phyloP scores from a whole-genome alignment of 2,329 filamentous ascomycete species.

The Cladosporium sp. region DNA sequence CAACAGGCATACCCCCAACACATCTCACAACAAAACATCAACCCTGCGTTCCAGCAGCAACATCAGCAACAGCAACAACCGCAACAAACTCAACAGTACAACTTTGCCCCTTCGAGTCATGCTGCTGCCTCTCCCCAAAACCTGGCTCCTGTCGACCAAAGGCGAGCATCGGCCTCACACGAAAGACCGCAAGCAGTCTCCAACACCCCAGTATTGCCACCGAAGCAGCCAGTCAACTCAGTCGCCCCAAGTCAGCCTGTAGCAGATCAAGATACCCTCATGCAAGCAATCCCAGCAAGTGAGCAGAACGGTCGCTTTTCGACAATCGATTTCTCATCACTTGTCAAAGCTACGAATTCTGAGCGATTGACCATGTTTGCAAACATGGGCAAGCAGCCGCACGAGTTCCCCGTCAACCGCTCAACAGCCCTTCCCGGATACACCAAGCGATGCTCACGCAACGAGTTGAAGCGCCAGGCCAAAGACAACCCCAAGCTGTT shows the following conservation, averaged over 20 bases:
- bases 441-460: slow-evolving; percentile 46
- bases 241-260: slow-evolving; percentile 36
- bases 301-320: slow-evolving; percentile 40
- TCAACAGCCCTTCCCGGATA: slow-evolving; percentile 47
- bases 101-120: slow-evolving; percentile 19
- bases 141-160: slow-evolving; percentile 21
- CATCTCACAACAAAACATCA: slow-evolving; percentile 23
- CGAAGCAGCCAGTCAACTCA: slow-evolving; percentile 16
- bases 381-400: slow-evolving; percentile 43
- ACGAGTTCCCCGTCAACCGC: slow-evolving; percentile 47
- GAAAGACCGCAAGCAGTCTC: not conserved
- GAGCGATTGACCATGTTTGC: slow-evolving; percentile 45
- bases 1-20: slow-evolving; percentile 18
- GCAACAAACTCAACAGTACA: slow-evolving; percentile 16
- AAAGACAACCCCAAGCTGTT: slow-evolving; percentile 44
- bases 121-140: slow-evolving; percentile 36
- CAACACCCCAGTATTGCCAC: slow-evolving; percentile 8
- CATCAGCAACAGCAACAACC: slow-evolving; percentile 10
- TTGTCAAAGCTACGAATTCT: slow-evolving; percentile 47
- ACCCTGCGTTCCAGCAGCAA: slow-evolving; percentile 25
- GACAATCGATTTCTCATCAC: slow-evolving; percentile 42
- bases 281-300: slow-evolving; percentile 32
- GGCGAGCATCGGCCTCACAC: not conserved
- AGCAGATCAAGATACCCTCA: slow-evolving; percentile 28
- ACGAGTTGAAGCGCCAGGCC: slow-evolving; percentile 46